Conservation (phyloP, 2,329 filamentous ascomycete genomes). For the Elsinoe ampelina region DNA sequence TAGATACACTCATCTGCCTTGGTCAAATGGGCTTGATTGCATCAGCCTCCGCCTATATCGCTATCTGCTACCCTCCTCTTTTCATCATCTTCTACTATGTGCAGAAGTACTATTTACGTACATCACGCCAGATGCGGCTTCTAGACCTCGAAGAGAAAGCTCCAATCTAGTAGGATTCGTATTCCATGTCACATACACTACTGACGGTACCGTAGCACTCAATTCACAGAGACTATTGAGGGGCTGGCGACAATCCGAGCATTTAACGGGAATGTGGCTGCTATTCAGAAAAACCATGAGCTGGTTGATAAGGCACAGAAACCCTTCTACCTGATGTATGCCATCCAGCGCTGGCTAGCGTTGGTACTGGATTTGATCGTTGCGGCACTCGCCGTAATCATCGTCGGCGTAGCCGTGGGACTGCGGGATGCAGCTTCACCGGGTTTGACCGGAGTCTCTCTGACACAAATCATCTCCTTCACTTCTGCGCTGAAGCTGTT, state of each 20-base stretch:
- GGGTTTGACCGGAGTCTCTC: constrained; percentile 42
- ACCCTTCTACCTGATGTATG: constrained; percentile 38
- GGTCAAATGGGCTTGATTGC: constrained; percentile 28
- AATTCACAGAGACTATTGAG: constrained; percentile 25
- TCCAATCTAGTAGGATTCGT: constrained; percentile 32
- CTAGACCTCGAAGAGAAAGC: constrained; percentile 45
- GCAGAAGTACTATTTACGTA: constrained; percentile 40
- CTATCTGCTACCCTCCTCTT: constrained; percentile 31
- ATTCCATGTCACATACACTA: constrained; percentile 18
- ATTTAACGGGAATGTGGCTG: constrained; percentile 37
- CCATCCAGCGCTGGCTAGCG: constrained; percentile 37
- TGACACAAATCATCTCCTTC: constrained; percentile 44
- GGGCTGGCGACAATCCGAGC: constrained; percentile 45
- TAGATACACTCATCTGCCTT: constrained; percentile 12
- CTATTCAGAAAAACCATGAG: constrained; percentile 30
- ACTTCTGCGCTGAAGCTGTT: constrained; percentile 41
- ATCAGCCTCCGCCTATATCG: constrained; percentile 32
- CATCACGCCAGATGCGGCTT: constrained; percentile 41
- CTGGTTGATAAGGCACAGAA: constrained; percentile 34
- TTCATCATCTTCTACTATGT: constrained; percentile 31
- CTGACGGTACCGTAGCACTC: constrained; percentile 1
- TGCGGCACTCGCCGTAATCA: constrained; percentile 25
- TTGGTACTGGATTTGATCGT: constrained; percentile 34
- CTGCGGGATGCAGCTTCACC: constrained; percentile 33
- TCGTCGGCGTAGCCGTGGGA: constrained; percentile 26